A percentile compares a stretch with the other conserved stretches of the same genome.
Conservation (phyloP, 495 filamentous ascomycete species). For the Aspergillus mulundensis region DNA sequence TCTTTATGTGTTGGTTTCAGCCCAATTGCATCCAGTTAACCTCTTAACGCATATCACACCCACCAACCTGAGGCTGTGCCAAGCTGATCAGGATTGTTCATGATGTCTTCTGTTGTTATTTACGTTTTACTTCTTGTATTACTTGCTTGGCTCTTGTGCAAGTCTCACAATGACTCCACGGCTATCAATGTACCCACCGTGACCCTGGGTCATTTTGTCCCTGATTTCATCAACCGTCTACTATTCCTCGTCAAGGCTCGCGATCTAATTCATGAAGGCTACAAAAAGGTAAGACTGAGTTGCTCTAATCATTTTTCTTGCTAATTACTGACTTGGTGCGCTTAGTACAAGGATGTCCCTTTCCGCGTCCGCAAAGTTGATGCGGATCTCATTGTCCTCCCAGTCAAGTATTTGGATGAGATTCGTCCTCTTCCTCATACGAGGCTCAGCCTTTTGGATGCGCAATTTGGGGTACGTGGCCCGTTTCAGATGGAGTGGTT, state of each 20-base stretch:
- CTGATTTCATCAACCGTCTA: slow-evolving; percentile 27
- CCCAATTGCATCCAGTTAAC: no score
- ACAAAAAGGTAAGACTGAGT: slow-evolving; percentile 21
- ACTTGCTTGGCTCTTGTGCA: not conserved
- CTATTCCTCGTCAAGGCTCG: slow-evolving; percentile 23
- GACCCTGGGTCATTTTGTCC: slow-evolving; percentile 19
- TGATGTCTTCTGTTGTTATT: not conserved
- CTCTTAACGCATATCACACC: no score
- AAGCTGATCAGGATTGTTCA: no score
- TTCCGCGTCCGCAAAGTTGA: slow-evolving; percentile 33
- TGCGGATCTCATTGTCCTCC: slow-evolving; percentile 32
- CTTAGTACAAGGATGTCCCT: slow-evolving; percentile 27
- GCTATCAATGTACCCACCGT: slow-evolving; percentile 24
- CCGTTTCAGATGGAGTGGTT: not conserved
- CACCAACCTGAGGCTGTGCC: no score
- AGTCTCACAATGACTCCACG: not conserved
- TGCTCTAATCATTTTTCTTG: not conserved
- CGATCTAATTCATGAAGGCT: slow-evolving; percentile 24
- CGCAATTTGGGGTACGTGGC: slow-evolving; percentile 24
- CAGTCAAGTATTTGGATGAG: slow-evolving; percentile 27
- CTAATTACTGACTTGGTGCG: not conserved
- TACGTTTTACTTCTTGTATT: not conserved
- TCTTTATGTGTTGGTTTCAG: not conserved
- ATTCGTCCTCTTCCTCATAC: slow-evolving; percentile 18
- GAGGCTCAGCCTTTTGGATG: slow-evolving; percentile 26